A percentile compares a stretch with the other conserved stretches of the same genome.
Conservation (phyloP, 2,329 filamentous ascomycete genomes). For the Cadophora sp. region DNA sequence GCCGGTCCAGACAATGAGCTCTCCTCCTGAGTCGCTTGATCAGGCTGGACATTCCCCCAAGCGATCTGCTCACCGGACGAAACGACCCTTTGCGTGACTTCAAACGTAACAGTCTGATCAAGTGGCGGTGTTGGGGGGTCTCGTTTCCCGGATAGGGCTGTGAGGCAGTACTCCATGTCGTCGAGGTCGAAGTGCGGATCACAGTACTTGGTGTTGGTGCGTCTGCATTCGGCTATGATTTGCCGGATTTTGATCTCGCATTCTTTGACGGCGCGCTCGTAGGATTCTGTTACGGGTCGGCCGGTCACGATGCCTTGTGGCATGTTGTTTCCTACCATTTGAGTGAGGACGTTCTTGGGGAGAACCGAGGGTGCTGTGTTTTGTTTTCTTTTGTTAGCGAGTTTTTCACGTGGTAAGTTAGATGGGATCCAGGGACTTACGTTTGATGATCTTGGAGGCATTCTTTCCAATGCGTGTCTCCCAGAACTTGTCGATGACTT, state of each 20-base stretch:
- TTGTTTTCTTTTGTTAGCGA: slow-evolving; percentile 41
- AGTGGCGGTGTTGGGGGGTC: slow-evolving; percentile 10
- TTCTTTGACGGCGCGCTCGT: slow-evolving; percentile 72
- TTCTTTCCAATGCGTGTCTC: slow-evolving; percentile 68
- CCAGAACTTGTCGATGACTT: slow-evolving; percentile 77
- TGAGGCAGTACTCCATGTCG: slow-evolving; percentile 55
- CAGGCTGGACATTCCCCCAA: slow-evolving; percentile 23
- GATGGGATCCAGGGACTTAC: neutral
- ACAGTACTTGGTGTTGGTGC: slow-evolving; percentile 84
- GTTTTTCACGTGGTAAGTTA: neutral
- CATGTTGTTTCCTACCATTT: slow-evolving; percentile 62
- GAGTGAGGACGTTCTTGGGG: slow-evolving; percentile 70
- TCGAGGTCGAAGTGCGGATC: slow-evolving; percentile 90
- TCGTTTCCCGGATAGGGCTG: neutral
- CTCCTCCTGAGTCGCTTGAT: slow-evolving; percentile 4
- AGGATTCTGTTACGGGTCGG: slow-evolving; percentile 68
- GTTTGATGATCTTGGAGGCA: slow-evolving; percentile 7
- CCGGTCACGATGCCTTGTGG: slow-evolving; percentile 60
- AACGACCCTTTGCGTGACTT: neutral
- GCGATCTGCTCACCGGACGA: neutral
- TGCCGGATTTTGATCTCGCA: slow-evolving; percentile 70
- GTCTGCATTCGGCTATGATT: slow-evolving; percentile 70
- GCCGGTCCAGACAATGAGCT: slow-evolving; percentile 30
- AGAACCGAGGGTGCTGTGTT: slow-evolving; percentile 60
- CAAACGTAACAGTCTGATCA: neutral